phyloP scores from a whole-genome alignment of 2,329 filamentous ascomycete genomes.

The Lasiodiplodia gonubiensis region DNA sequence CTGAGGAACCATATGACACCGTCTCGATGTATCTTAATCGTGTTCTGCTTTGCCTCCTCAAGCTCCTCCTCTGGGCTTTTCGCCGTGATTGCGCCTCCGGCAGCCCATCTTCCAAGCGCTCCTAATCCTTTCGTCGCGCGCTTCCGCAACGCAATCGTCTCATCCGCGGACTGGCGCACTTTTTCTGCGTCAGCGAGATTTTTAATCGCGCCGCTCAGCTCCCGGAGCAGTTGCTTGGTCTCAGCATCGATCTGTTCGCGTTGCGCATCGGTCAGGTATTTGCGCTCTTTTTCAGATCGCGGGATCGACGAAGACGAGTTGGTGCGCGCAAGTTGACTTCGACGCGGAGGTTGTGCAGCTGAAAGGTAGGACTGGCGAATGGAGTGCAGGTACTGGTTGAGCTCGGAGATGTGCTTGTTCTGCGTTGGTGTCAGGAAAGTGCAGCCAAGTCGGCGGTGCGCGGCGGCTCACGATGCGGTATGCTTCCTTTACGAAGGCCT shows the following conservation, averaged over 20 bases:
- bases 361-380: constrained; percentile 93
- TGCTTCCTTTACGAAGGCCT: constrained; percentile 92
- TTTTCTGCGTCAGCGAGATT: constrained; percentile 82
- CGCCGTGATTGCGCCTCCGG: constrained; percentile 55
- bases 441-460: constrained; percentile 32
- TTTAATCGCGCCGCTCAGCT: constrained; percentile 81
- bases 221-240: constrained; percentile 82
- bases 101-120: constrained; percentile 71
- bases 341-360: constrained; percentile 68
- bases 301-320: constrained; percentile 38
- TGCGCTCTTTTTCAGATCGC: constrained; percentile 52
- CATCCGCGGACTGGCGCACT: constrained; percentile 76
- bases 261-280: constrained; percentile 77
- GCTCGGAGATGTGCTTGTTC: constrained; percentile 83
- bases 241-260: constrained; percentile 87
- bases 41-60: constrained; percentile 73
- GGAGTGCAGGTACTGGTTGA: constrained; percentile 78
- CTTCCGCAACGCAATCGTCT: constrained; percentile 73
- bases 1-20: constrained; percentile 83
- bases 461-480: constrained; percentile 78
- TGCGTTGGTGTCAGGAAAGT: constrained; percentile 49
- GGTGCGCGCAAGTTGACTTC: constrained; percentile 53
- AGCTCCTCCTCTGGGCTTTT: constrained; percentile 70
- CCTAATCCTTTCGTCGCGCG: constrained; percentile 67
- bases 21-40: constrained; percentile 74